These are phyloP conservation scores for Epicoccum sorghinum DNA, from an alignment of 2,329 filamentous ascomycete genomes.

Conservation along the genomic window DNA sequence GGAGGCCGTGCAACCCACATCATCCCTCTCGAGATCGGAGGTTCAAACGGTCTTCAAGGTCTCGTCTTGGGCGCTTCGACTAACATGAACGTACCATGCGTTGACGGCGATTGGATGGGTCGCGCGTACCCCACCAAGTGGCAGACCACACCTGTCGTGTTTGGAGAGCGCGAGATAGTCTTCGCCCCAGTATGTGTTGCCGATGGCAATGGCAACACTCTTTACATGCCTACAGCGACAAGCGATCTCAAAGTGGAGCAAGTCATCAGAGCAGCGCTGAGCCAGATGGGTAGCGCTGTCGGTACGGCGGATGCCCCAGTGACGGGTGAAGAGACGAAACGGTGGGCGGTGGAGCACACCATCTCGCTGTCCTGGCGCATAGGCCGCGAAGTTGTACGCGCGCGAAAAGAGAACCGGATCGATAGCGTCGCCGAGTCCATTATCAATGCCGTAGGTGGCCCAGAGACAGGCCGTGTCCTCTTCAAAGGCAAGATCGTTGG, in stretches of 20 bases:
- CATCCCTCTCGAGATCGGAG: conserved; percentile 55
- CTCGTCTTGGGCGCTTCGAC: conserved; percentile 46
- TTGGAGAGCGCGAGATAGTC: conserved; percentile 48
- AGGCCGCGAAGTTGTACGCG: conserved; percentile 44
- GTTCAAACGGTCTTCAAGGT: conserved; percentile 53
- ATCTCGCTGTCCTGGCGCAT: conserved; percentile 49
- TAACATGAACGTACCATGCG: conserved; percentile 51
- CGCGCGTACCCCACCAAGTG: conserved; percentile 55
- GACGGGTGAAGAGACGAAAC: conserved; percentile 44
- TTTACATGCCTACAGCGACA: conserved; percentile 47
- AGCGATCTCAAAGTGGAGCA: conserved; percentile 49
- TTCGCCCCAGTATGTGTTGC: conserved; percentile 48
- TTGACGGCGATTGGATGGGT: conserved; percentile 58
- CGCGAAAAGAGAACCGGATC: conserved; percentile 45
- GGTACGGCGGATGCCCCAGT: conserved; percentile 47
- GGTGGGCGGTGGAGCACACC: conserved; percentile 49
- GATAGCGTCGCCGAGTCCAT: conserved; percentile 48
- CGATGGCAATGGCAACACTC: conserved; percentile 52
- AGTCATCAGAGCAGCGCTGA: conserved; percentile 45
- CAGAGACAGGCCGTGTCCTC: conserved; percentile 46
- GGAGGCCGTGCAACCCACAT: conserved; percentile 44
- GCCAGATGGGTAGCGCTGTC: conserved; percentile 45
- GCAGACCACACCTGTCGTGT: conserved; percentile 53
- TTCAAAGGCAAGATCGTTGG: conserved; percentile 56
- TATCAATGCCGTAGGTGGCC: conserved; percentile 51